A percentile compares a stretch with the other conserved stretches of the same genome.
Conservation (phyloP, 2,329 filamentous ascomycete genomes). For the Coniochaeta sp. region DNA sequence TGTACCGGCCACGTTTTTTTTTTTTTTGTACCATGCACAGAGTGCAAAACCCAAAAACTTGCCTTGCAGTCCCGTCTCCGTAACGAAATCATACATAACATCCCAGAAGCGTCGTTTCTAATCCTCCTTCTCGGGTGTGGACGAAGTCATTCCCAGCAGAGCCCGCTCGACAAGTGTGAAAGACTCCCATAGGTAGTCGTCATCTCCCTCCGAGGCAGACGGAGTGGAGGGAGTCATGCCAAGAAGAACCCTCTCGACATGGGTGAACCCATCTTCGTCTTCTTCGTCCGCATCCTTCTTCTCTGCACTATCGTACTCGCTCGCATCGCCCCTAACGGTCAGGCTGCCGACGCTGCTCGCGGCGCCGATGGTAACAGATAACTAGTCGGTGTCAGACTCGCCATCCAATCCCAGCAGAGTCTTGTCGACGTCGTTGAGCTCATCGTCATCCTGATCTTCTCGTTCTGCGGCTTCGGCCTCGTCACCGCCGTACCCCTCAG, state of each 20-base stretch:
- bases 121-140: not conserved
- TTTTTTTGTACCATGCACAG: not conserved
- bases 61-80: not conserved
- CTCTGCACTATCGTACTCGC: not conserved
- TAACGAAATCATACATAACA: not conserved
- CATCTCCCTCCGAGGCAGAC: not conserved
- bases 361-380: not conserved
- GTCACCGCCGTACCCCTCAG: conserved; percentile 24
- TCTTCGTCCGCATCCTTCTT: not conserved
- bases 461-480: conserved; percentile 33
- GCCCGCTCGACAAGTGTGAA: not conserved
- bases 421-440: conserved; percentile 32
- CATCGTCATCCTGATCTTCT: conserved; percentile 35
- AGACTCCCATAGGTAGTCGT: not conserved
- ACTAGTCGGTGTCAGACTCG: conserved; percentile 24
- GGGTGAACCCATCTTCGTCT: not conserved
- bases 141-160: not conserved
- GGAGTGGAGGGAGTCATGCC: not conserved
- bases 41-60: not conserved
- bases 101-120: not conserved
- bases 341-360: not conserved
- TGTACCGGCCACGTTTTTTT: not conserved
- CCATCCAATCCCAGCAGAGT: conserved; percentile 24
- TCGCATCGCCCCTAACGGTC: not conserved
- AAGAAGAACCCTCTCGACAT: not conserved